Evolutionary conservation across 164 flowering plant genomes (phyloP).

Genomic region (Vitis rotundifolia): DNA sequence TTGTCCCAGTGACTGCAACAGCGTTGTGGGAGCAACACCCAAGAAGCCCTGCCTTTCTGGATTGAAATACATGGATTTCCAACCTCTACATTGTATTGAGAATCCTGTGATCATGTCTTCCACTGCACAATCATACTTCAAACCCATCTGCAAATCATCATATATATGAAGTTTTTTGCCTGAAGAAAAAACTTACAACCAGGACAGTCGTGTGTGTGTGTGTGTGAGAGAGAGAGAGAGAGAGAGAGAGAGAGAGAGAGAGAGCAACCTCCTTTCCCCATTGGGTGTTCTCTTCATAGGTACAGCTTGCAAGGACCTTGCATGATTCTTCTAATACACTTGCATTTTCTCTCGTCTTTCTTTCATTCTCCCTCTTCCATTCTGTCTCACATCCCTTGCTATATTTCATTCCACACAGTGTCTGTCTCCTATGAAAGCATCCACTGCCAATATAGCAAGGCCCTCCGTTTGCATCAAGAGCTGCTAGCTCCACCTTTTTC

Average conservation of each 20-base stretch:
- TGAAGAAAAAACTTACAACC: no score
- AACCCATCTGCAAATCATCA: constrained; percentile 30
- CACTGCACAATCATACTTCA: constrained; percentile 34
- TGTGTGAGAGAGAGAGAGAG: no score
- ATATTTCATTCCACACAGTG: constrained; percentile 27
- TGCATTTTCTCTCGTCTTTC: constrained; percentile 11
- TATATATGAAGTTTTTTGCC: no score
- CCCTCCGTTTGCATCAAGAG: constrained; percentile 35
- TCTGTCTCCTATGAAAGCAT: constrained; percentile 41
- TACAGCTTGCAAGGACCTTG: constrained; percentile 32
- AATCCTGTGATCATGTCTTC: constrained; percentile 44
- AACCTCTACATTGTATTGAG: constrained; percentile 18
- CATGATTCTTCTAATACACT: constrained; percentile 23
- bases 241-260: neutral
- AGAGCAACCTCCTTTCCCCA: constrained; percentile 44
- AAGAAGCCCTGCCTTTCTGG: constrained; percentile 24
- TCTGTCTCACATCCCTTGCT: constrained; percentile 15
- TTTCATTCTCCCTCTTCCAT: constrained; percentile 4
- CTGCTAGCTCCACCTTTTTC: constrained; percentile 23
- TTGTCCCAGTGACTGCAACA: constrained; percentile 26
- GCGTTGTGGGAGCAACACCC: constrained; percentile 28
- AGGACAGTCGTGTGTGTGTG: no score
- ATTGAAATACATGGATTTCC: constrained; percentile 22
- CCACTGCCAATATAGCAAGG: constrained; percentile 37
- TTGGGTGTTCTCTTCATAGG: constrained; percentile 31